These are phyloP conservation scores for Zopfia rhizophila DNA, from an alignment of 2,329 filamentous ascomycete species.

Conservation along the genomic window DNA sequence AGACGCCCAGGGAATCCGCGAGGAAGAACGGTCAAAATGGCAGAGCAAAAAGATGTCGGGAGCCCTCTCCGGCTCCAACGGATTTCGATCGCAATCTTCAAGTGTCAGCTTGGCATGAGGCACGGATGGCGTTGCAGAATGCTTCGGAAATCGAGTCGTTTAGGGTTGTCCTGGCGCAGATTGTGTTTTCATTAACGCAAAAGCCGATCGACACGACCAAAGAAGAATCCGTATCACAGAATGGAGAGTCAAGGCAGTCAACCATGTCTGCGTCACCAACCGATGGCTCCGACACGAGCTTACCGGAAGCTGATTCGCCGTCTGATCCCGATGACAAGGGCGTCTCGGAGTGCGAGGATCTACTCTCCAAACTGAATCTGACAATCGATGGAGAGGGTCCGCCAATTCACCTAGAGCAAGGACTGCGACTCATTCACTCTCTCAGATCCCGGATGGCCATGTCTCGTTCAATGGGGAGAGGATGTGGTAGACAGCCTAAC, in stretches of 20 bases:
- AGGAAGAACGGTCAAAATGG: conserved; percentile 17
- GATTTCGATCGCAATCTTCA: conserved; percentile 53
- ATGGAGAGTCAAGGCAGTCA: too few species aligned
- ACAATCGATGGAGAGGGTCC: conserved; percentile 49
- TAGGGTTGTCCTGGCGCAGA: conserved; percentile 56
- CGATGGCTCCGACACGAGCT: too few species aligned
- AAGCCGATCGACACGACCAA: conserved; percentile 44
- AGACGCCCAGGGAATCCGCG: conserved; percentile 13
- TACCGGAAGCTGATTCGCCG: not conserved
- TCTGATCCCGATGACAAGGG: conserved; percentile 21
- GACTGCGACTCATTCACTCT: conserved; percentile 53
- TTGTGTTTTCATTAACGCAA: conserved; percentile 59
- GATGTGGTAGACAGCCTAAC: conserved; percentile 25
- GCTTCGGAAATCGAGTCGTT: conserved; percentile 57
- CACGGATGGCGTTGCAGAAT: conserved; percentile 50
- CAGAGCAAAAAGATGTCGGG: conserved; percentile 5
- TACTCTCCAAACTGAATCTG: conserved; percentile 44
- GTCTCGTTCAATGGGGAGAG: conserved; percentile 20
- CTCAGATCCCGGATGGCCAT: conserved; percentile 43
- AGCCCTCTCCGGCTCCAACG: not conserved
- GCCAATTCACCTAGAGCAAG: conserved; percentile 53
- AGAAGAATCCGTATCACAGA: not conserved
- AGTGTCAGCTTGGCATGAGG: conserved; percentile 56
- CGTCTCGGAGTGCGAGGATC: conserved; percentile 38
- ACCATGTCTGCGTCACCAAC: too few species aligned